Percentiles rank a stretch among this genome's conserved stretches.
These are phyloP conservation scores for Trichoderma parareesei DNA, from an alignment of 495 filamentous ascomycete genomes.

Conservation along the genomic window DNA sequence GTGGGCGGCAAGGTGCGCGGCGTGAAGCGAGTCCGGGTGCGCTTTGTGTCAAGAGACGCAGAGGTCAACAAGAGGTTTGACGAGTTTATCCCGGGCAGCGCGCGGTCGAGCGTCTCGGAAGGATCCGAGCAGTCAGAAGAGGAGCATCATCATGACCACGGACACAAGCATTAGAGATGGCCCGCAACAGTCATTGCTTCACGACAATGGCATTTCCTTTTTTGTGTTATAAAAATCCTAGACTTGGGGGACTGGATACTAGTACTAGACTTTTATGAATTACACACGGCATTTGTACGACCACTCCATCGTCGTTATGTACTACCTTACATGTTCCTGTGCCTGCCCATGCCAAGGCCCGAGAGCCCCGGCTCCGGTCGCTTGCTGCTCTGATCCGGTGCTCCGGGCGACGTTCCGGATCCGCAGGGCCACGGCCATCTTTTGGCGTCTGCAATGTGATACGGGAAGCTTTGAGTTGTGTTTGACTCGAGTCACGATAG, in stretches of 20 bases:
- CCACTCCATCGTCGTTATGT: neutral
- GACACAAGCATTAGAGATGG: slow-evolving; percentile 13
- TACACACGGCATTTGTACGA: neutral
- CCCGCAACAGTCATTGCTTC: neutral
- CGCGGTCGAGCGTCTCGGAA: slow-evolving; percentile 53
- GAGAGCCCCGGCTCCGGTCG: too few relatives aligned
- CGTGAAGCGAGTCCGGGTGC: slow-evolving; percentile 68
- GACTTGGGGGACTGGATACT: neutral
- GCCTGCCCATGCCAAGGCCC: neutral
- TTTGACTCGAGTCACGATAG: too few relatives aligned
- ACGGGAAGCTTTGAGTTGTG: too few relatives aligned
- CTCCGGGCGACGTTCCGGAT: neutral
- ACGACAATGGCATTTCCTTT: neutral
- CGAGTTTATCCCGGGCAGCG: slow-evolving; percentile 67
- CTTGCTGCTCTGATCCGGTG: neutral
- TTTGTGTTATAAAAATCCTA: neutral
- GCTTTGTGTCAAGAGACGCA: slow-evolving; percentile 64
- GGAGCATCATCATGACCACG: slow-evolving; percentile 32
- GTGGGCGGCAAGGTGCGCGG: slow-evolving; percentile 72
- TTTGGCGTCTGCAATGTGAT: neutral
- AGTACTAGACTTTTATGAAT: neutral
- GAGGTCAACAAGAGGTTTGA: slow-evolving; percentile 50
- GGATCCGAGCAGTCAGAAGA: slow-evolving; percentile 41
- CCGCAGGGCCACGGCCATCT: neutral
- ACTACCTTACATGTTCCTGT: neutral